Evolutionary conservation across 352 stramenopile genomes (phyloP).

Genomic region (Phytophthora sp.): DNA sequence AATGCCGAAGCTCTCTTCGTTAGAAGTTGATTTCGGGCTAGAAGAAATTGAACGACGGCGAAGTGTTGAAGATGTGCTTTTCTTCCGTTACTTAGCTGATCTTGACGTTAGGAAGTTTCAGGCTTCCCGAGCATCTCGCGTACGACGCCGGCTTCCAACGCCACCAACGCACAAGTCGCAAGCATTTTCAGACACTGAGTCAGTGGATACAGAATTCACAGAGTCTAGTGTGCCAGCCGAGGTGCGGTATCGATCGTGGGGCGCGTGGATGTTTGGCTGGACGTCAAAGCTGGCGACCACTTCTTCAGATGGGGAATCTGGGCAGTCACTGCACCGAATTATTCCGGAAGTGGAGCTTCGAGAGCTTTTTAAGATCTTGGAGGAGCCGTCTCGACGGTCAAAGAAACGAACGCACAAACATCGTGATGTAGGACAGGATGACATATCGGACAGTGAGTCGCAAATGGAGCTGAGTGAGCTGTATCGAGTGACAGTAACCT

Average conservation of each 20-base stretch:
- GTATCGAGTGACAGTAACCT: constrained; percentile 72
- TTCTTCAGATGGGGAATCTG: constrained; percentile 30
- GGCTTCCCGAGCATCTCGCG: constrained; percentile 21
- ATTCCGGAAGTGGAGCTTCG: constrained; percentile 84
- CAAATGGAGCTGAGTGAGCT: constrained; percentile 54
- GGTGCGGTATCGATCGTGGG: constrained; percentile 79
- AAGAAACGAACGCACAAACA: constrained; percentile 59
- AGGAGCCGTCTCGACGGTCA: constrained; percentile 71
- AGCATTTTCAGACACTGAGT: constrained; percentile 76
- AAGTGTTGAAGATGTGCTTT: constrained; percentile 81
- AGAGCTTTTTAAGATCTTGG: constrained; percentile 89
- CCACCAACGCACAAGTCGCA: constrained; percentile 54
- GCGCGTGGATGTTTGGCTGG: constrained; percentile 88
- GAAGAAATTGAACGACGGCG: constrained; percentile 80
- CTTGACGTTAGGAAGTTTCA: constrained; percentile 46
- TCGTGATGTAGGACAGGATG: constrained; percentile 29
- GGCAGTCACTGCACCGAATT: constrained; percentile 42
- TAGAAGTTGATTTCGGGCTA: constrained; percentile 45
- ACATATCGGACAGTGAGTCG: constrained; percentile 41
- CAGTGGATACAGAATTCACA: constrained; percentile 78
- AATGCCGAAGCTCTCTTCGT: constrained; percentile 17
- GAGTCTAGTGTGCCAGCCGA: constrained; percentile 77
- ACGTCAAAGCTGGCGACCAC: constrained; percentile 69
- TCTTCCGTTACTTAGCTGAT: constrained; percentile 87
- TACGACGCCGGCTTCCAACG: constrained; percentile 28